These are phyloP conservation scores for Allodekkera sacchari DNA, from an alignment of 805 yeast genomes.

Conservation along the genomic window DNA sequence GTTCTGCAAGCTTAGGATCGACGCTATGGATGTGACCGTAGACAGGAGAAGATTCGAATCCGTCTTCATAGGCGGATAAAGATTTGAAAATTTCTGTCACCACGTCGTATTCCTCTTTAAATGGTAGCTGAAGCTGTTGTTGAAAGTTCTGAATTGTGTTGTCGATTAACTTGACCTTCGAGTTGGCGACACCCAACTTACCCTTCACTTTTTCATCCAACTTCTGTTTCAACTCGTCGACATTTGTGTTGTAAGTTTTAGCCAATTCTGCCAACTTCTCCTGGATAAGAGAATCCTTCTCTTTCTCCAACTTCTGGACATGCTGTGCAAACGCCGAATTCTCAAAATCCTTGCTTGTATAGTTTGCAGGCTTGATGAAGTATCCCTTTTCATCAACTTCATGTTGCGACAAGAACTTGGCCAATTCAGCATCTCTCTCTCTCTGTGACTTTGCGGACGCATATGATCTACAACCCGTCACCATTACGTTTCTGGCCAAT, in stretches of 20 bases:
- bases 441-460: no score
- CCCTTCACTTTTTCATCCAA: conserved; percentile 16
- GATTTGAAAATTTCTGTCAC: conserved; percentile 14
- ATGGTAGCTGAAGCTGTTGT: conserved; percentile 9
- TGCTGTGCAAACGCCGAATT: conserved; percentile 15
- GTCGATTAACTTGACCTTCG: conserved; percentile 7
- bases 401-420: conserved; percentile 5
- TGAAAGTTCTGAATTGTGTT: conserved; percentile 12
- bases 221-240: conserved; percentile 13
- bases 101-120: conserved; percentile 7
- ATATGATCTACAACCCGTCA: no score
- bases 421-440: neutral
- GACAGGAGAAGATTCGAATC: conserved; percentile 13
- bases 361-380: conserved; percentile 11
- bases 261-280: conserved; percentile 19
- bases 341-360: conserved; percentile 15
- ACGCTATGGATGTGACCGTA: conserved; percentile 11
- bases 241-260: conserved; percentile 9
- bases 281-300: conserved; percentile 17
- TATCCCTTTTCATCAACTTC: conserved; percentile 19
- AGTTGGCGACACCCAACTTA: conserved; percentile 3
- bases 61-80: conserved; percentile 10
- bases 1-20: conserved; percentile 16
- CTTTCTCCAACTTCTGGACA: conserved; percentile 10
- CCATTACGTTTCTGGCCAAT: no score